Conservation (phyloP, 805 yeast genomes). For the Kluyveromyces aestuarii region DNA sequence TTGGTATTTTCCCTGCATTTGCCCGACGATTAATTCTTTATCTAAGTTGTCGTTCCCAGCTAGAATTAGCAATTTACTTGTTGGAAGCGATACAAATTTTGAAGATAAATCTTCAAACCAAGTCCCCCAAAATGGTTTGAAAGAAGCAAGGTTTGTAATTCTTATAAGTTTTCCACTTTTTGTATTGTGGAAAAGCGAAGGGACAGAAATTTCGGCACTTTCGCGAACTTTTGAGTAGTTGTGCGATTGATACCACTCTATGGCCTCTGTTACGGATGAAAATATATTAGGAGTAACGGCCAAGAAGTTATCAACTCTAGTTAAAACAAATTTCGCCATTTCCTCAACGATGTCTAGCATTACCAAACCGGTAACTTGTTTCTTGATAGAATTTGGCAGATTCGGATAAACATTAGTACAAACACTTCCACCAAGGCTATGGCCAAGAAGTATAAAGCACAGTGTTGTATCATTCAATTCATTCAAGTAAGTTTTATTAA, state of each 20-base stretch:
- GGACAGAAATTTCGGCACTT: slow-evolving; percentile 74
- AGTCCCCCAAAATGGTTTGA: slow-evolving; percentile 63
- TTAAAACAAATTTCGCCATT: slow-evolving; percentile 65
- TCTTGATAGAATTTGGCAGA: slow-evolving; percentile 12
- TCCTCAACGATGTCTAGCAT: slow-evolving; percentile 94
- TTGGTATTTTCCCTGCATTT: slow-evolving; percentile 97
- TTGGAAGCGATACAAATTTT: slow-evolving; percentile 37
- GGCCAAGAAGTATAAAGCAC: slow-evolving; percentile 63
- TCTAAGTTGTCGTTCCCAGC: slow-evolving; percentile 90
- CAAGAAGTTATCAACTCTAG: slow-evolving; percentile 59
- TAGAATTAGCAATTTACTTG: slow-evolving; percentile 64
- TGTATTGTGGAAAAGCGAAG: slow-evolving; percentile 41
- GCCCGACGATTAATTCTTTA: slow-evolving; percentile 80
- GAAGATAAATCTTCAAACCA: slow-evolving; percentile 76
- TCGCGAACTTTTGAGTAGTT: slow-evolving; percentile 43
- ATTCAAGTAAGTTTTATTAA: slow-evolving; percentile 21
- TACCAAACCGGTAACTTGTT: slow-evolving; percentile 51
- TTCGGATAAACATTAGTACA: slow-evolving; percentile 43
- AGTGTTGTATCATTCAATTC: slow-evolving; percentile 9
- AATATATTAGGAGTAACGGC: slow-evolving; percentile 57
- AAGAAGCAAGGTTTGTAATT: slow-evolving; percentile 53
- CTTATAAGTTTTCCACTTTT: slow-evolving; percentile 35
- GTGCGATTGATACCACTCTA: slow-evolving; percentile 72
- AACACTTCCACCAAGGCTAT: slow-evolving; percentile 88
- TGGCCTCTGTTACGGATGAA: slow-evolving; percentile 43